These are phyloP conservation scores for Fusarium torulosum DNA, from an alignment of 2,329 filamentous ascomycete genomes.

Conservation along the genomic window DNA sequence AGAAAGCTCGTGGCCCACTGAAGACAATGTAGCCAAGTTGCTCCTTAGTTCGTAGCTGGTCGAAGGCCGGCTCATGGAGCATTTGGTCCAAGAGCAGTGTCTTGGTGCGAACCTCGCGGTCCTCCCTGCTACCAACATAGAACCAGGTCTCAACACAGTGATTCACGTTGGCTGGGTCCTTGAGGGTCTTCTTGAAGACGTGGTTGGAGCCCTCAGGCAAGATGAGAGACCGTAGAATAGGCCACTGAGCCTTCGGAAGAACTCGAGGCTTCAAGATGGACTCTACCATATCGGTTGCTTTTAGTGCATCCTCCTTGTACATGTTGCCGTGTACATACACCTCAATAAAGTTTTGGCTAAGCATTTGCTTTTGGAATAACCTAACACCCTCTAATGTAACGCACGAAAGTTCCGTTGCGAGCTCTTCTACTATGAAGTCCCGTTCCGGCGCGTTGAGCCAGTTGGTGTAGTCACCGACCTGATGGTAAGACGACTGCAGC, in stretches of 20 bases:
- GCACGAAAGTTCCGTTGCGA: conserved; percentile 79
- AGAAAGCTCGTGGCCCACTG: conserved; percentile 77
- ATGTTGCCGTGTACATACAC: conserved; percentile 91
- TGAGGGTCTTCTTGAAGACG: conserved; percentile 82
- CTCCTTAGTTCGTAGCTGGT: conserved; percentile 95
- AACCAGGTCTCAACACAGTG: conserved; percentile 86
- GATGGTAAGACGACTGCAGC: conserved; percentile 88
- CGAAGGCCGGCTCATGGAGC: conserved; percentile 91
- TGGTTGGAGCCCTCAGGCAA: conserved; percentile 85
- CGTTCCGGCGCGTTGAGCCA: conserved; percentile 81
- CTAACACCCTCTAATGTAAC: conserved; percentile 81
- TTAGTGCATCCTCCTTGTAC: conserved; percentile 91
- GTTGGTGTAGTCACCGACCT: conserved; percentile 84
- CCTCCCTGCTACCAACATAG: conserved; percentile 75
- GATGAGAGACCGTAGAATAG: conserved; percentile 79
- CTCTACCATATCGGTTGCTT: conserved; percentile 85
- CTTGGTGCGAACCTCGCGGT: conserved; percentile 79
- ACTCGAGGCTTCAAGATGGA: conserved; percentile 78
- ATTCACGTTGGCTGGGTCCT: conserved; percentile 90
- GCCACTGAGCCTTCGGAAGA: conserved; percentile 83
- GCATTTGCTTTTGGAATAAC: conserved; percentile 81
- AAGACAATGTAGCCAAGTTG: conserved; percentile 98
- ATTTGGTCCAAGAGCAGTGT: conserved; percentile 88
- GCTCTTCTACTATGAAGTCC: conserved; percentile 83
- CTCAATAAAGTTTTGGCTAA: conserved; percentile 89